Conservation (phyloP, 1,139 yeast genomes). For the Candida buenavistaensis region DNA sequence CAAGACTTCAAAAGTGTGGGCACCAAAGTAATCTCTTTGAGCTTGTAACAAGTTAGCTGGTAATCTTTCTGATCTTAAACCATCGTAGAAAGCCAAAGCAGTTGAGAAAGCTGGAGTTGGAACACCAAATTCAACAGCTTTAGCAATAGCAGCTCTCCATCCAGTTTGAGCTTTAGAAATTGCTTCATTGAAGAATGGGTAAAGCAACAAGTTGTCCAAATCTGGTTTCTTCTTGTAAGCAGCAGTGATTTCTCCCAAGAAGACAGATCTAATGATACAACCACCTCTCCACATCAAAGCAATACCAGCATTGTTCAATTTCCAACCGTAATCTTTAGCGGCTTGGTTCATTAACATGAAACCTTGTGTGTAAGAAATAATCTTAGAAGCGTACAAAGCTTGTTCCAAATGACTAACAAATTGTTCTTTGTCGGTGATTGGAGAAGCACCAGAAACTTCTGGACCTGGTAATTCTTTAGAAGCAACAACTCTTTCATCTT, state of each 20-base stretch:
- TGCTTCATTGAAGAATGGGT: conserved; percentile 91
- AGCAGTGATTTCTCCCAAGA: conserved; percentile 94
- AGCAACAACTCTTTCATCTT: conserved; percentile 87
- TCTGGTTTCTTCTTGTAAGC: conserved; percentile 95
- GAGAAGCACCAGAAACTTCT: conserved; percentile 49
- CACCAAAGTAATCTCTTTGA: conserved; percentile 99
- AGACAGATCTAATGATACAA: conserved; percentile 97
- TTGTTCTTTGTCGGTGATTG: conserved; percentile 64
- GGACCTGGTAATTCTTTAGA: conserved; percentile 81
- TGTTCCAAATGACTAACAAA: conserved; percentile 95
- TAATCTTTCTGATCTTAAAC: conserved; percentile 92
- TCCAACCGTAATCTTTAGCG: conserved; percentile 95
- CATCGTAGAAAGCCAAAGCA: conserved; percentile 97
- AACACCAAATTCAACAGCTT: conserved; percentile 81
- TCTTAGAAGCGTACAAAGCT: conserved; percentile 97
- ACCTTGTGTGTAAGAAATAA: conserved; percentile 98
- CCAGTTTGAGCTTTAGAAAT: conserved; percentile 91
- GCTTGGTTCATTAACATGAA: conserved; percentile 99
- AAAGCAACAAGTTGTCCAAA: conserved; percentile 91
- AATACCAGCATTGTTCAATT: conserved; percentile 95
- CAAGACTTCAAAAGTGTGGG: conserved; percentile 95
- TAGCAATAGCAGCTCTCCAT: conserved; percentile 87
- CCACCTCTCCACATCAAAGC: conserved; percentile 99
- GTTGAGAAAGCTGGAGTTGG: conserved; percentile 98
- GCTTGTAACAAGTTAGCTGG: conserved; percentile 99